Evolutionary conservation across 108 stramenopile species (phyloP).

Genomic region (Skeletonema potamos): DNA sequence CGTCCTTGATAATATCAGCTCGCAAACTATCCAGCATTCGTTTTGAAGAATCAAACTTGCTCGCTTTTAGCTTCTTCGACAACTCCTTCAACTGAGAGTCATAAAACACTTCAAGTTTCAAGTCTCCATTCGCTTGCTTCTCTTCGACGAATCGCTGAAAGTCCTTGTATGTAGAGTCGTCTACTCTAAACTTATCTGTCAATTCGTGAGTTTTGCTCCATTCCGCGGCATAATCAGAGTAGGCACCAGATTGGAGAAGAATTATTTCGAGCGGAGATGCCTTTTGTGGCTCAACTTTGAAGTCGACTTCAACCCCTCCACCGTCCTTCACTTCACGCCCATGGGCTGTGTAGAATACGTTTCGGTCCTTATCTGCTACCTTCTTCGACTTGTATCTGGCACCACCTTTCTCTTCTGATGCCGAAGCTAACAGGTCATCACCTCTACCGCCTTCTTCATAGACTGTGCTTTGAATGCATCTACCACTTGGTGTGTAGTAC

Average conservation of each 20-base stretch:
- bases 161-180: conserved; percentile 70
- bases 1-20: conserved; percentile 68
- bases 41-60: conserved; percentile 67
- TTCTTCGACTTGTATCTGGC: conserved; percentile 57
- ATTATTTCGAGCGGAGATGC: conserved; percentile 87
- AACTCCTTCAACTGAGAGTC: conserved; percentile 62
- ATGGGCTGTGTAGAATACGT: conserved; percentile 68
- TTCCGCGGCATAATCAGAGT: conserved; percentile 84
- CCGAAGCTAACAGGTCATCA: conserved; percentile 8
- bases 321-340: conserved; percentile 88
- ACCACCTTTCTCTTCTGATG: conserved; percentile 30
- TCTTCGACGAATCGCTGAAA: conserved; percentile 74
- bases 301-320: conserved; percentile 92
- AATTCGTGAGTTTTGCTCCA: conserved; percentile 77
- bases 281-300: conserved; percentile 81
- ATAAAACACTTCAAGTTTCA: conserved; percentile 78
- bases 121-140: conserved; percentile 66
- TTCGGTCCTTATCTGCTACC: conserved; percentile 68
- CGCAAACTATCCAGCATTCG: conserved; percentile 67
- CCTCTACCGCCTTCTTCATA: conserved; percentile 76
- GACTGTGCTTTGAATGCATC: conserved; percentile 87
- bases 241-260: conserved; percentile 68
- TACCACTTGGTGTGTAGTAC: conserved; percentile 96
- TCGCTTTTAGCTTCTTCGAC: conserved; percentile 64
- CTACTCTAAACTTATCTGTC: conserved; percentile 75